Conservation (phyloP, 495 filamentous ascomycete genomes). For the Penicillium herquei region DNA sequence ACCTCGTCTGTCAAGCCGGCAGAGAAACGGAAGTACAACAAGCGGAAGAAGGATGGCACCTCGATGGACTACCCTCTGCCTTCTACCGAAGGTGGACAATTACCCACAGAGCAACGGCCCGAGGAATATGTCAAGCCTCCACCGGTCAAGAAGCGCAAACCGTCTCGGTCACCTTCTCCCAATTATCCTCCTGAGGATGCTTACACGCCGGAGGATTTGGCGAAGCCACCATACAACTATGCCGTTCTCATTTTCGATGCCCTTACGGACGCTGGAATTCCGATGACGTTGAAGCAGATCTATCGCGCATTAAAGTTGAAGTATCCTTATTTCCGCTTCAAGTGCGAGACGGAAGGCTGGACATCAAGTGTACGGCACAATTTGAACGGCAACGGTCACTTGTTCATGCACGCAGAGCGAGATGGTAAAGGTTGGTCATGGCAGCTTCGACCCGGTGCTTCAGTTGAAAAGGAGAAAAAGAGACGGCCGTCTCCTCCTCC, state of each 20-base stretch:
- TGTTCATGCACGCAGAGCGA: constrained; percentile 81
- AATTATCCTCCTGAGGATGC: constrained; percentile 70
- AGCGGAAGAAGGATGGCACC: constrained; percentile 60
- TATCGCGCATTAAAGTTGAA: constrained; percentile 84
- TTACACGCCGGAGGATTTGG: constrained; percentile 79
- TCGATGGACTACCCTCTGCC: constrained; percentile 41
- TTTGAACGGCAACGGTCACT: constrained; percentile 75
- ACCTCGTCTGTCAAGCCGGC: constrained; percentile 40
- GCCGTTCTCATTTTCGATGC: constrained; percentile 89
- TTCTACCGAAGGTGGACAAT: constrained; percentile 47
- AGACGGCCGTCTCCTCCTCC: constrained; percentile 56
- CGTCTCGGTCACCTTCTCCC: constrained; percentile 66
- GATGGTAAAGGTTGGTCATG: constrained; percentile 72
- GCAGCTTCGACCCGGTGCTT: constrained; percentile 60
- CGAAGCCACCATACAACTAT: constrained; percentile 84
- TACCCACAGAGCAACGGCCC: constrained; percentile 40
- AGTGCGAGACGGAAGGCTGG: constrained; percentile 80
- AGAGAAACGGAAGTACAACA: constrained; percentile 78
- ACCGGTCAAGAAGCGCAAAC: constrained; percentile 54
- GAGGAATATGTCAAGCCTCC: constrained; percentile 45
- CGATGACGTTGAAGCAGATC: constrained; percentile 87
- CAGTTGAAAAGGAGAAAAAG: constrained; percentile 71
- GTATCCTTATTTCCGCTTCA: constrained; percentile 89
- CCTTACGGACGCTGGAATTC: constrained; percentile 65
- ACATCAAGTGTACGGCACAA: constrained; percentile 97